Percentiles rank a stretch among this genome's conserved stretches.
These are phyloP conservation scores for Colletotrichum australisinense DNA, from an alignment of 2,329 filamentous ascomycete species.

Conservation along the genomic window DNA sequence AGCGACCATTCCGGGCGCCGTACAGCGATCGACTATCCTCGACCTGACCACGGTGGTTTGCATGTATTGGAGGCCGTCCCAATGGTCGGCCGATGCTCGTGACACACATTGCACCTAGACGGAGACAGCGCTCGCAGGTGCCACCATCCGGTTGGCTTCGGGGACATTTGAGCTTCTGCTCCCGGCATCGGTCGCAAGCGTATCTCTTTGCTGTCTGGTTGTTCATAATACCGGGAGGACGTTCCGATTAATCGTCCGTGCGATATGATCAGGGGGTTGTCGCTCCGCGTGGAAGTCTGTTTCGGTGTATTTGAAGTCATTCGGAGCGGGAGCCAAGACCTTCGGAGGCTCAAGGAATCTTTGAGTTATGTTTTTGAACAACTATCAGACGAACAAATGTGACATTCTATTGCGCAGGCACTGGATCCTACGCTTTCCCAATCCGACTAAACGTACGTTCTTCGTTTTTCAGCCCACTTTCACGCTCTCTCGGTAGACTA, in stretches of 20 bases:
- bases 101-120: constrained; percentile 1
- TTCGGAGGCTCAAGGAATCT: not conserved
- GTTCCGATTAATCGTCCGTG: not conserved
- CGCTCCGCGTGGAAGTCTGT: not conserved
- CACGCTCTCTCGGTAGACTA: not conserved
- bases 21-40: not conserved
- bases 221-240: not conserved
- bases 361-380: not conserved
- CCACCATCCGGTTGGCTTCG: not conserved
- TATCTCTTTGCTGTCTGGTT: constrained; percentile 1
- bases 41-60: not conserved
- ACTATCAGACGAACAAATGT: not conserved
- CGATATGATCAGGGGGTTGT: not conserved
- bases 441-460: not conserved
- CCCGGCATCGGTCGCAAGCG: constrained; percentile 1
- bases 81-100: not conserved
- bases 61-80: not conserved
- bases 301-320: not conserved
- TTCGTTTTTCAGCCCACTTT: not conserved
- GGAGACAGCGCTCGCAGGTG: not conserved
- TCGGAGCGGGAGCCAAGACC: not conserved
- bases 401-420: not conserved
- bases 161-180: constrained; percentile 2
- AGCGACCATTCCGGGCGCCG: not conserved
- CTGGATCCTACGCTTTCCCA: not conserved